Percentiles rank a stretch among this genome's conserved stretches.
Evolutionary conservation across 495 filamentous ascomycete species (phyloP).

Genomic region (Hypoxylon fragiforme): DNA sequence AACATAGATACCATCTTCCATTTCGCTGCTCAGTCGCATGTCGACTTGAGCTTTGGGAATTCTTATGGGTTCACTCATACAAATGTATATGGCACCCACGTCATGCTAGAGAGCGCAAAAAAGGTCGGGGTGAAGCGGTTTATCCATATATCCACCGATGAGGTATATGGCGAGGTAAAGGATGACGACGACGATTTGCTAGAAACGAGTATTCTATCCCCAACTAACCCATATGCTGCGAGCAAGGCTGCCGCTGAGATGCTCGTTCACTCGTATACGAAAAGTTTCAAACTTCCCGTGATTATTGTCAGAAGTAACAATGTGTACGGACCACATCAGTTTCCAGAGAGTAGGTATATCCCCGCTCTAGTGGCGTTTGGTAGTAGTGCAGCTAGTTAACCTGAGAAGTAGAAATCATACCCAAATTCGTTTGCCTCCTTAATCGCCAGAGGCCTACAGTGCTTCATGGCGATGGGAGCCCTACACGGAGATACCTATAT

Average conservation of each 20-base stretch:
- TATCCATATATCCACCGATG: conserved; percentile 75
- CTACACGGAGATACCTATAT: conserved; percentile 69
- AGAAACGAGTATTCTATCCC: conserved; percentile 64
- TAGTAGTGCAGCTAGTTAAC: neutral
- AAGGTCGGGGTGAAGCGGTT: conserved; percentile 65
- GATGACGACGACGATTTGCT: conserved; percentile 63
- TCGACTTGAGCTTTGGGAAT: conserved; percentile 72
- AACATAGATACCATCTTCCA: conserved; percentile 76
- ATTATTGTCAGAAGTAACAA: conserved; percentile 78
- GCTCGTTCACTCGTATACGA: conserved; percentile 74
- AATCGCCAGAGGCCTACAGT: conserved; percentile 59
- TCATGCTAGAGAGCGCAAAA: conserved; percentile 68
- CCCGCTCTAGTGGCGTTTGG: too few relatives aligned
- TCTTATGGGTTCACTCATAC: conserved; percentile 70
- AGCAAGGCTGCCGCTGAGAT: conserved; percentile 81
- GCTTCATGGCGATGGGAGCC: conserved; percentile 70
- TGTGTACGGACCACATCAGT: conserved; percentile 79
- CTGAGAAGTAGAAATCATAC: conserved; percentile 65
- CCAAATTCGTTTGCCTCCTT: conserved; percentile 71
- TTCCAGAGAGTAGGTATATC: conserved; percentile 67
- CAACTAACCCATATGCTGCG: conserved; percentile 78
- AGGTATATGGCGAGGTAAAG: conserved; percentile 75
- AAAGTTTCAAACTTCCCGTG: conserved; percentile 69
- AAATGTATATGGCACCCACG: conserved; percentile 75
- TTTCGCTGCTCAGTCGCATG: conserved; percentile 76